Evolutionary conservation across 306 rosid species (phyloP).

Genomic region (Vigna trinervia): DNA sequence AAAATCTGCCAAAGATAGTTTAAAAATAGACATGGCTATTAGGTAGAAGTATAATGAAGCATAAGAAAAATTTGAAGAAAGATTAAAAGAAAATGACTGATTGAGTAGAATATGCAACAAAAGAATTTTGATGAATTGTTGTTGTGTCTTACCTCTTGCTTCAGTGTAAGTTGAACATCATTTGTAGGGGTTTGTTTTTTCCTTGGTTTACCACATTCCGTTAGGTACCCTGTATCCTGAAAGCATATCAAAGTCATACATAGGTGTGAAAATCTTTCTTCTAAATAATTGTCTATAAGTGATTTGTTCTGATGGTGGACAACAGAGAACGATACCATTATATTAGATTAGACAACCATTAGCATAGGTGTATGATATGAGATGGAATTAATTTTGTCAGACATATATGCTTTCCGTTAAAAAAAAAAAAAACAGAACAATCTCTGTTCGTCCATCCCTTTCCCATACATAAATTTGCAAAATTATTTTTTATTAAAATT

Average conservation of each 20-base stretch:
- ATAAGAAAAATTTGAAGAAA: conserved; percentile 18
- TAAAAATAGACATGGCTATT: conserved; percentile 32
- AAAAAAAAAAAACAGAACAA: background rate
- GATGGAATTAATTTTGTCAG: conserved; percentile 17
- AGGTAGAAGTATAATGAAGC: background rate
- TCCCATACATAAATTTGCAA: background rate
- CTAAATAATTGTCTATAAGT: conserved; percentile 21
- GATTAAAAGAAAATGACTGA: conserved; percentile 17
- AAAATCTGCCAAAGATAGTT: conserved; percentile 64
- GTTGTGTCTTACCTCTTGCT: conserved; percentile 70
- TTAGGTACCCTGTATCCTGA: conserved; percentile 67
- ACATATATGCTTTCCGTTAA: background rate
- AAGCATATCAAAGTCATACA: conserved; percentile 42
- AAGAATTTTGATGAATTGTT: conserved; percentile 29
- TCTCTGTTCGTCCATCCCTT: background rate
- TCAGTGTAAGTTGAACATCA: conserved; percentile 64
- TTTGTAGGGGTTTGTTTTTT: conserved; percentile 58
- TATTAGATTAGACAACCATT: conserved; percentile 19
- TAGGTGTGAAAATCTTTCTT: conserved; percentile 27
- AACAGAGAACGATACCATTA: background rate
- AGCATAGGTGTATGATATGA: background rate
- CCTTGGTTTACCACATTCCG: conserved; percentile 52
- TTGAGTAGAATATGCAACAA: conserved; percentile 32
- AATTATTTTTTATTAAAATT: background rate
- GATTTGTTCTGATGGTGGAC: background rate